Evolutionary conservation across 2,329 filamentous ascomycete genomes (phyloP).

Genomic region (Colletotrichum agaves): DNA sequence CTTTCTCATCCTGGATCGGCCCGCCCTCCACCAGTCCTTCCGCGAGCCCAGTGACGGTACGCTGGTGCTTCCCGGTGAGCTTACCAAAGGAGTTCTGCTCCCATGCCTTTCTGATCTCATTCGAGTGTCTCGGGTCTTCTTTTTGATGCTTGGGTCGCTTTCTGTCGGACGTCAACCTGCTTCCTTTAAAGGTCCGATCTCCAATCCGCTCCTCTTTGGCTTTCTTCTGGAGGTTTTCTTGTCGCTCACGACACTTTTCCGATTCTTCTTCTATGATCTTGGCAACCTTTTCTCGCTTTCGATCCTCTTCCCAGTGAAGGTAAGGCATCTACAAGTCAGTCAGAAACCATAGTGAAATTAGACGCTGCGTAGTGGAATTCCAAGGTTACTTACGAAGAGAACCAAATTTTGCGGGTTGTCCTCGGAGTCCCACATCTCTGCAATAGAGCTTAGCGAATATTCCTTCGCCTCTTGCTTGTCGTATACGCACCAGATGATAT

Average conservation of each 20-base stretch:
- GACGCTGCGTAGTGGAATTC: no score
- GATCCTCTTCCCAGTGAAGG: constrained; percentile 54
- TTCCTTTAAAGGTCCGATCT: neutral
- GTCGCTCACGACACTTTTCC: constrained; percentile 16
- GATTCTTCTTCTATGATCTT: constrained; percentile 40
- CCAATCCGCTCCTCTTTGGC: neutral
- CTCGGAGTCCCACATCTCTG: constrained; percentile 25
- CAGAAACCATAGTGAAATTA: neutral
- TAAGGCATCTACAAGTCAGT: constrained; percentile 48
- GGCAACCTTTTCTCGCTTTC: constrained; percentile 44
- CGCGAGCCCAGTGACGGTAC: neutral
- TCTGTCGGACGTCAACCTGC: no score
- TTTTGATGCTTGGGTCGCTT: neutral
- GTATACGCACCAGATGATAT: constrained; percentile 43
- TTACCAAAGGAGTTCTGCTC: neutral
- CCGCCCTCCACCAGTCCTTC: neutral
- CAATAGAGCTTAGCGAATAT: no score
- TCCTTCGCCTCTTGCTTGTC: no score
- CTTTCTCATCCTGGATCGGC: neutral
- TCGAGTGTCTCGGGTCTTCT: constrained; percentile 29
- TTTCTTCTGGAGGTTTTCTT: constrained; percentile 2
- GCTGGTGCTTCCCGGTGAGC: neutral
- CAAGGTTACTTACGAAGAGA: constrained; percentile 42
- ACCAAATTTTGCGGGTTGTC: constrained; percentile 42
- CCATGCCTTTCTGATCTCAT: neutral